Evolutionary conservation across 306 rosid genomes (phyloP).

Genomic region (Cajanus cajan): DNA sequence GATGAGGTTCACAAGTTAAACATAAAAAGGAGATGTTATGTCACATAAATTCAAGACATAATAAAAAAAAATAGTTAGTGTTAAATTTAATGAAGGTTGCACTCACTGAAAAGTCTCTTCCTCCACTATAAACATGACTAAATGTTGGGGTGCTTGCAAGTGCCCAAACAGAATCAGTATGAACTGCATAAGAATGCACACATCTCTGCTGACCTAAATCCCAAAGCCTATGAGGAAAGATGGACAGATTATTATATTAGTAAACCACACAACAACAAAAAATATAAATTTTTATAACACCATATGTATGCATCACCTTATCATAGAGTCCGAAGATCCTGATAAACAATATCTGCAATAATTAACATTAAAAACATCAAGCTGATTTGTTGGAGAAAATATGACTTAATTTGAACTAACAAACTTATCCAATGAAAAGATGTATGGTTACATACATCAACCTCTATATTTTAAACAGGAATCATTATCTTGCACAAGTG

Average conservation of each 20-base stretch:
- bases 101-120: slow-evolving; percentile 98
- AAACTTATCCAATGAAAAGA: slow-evolving; percentile 10
- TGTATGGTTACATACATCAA: slow-evolving; percentile 7
- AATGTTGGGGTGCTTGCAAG: slow-evolving; percentile 97
- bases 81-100: slow-evolving; percentile 25
- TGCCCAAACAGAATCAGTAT: slow-evolving; percentile 99
- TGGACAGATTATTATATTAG: slow-evolving; percentile 16
- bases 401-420: neutral
- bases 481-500: too few species aligned
- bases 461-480: too few species aligned
- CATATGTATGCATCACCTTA: slow-evolving; percentile 57
- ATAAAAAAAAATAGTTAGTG: neutral
- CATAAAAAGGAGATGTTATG: slow-evolving; percentile 8
- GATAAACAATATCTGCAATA: slow-evolving; percentile 86
- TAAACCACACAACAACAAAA: slow-evolving; percentile 21
- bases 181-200: slow-evolving; percentile 97
- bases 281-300: slow-evolving; percentile 17
- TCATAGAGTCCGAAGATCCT: slow-evolving; percentile 99
- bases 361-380: slow-evolving; percentile 22
- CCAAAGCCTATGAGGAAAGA: slow-evolving; percentile 74
- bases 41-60: slow-evolving; percentile 12
- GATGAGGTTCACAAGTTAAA: slow-evolving; percentile 29
- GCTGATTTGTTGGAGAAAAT: neutral
- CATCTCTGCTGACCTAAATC: slow-evolving; percentile 99
- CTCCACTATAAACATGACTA: slow-evolving; percentile 97